These are phyloP conservation scores for Isatis tinctoria DNA, from an alignment of 345 rosid genomes.

Conservation along the genomic window DNA sequence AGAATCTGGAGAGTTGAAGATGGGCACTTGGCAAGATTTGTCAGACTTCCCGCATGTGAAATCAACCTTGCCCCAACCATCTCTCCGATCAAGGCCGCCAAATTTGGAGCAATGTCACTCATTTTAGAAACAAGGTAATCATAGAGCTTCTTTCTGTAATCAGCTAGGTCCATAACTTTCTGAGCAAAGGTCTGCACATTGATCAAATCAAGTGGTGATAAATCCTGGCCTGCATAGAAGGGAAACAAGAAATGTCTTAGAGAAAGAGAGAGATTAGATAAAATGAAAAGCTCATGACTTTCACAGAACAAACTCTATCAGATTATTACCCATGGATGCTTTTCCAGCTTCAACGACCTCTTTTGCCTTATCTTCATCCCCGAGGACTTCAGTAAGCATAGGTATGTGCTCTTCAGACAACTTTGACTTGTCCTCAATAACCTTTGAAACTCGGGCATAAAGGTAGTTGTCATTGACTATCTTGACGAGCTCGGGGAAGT, in stretches of 20 bases:
- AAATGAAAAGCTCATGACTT: not conserved
- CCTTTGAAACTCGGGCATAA: constrained; percentile 65
- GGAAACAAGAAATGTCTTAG: not conserved
- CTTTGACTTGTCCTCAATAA: constrained; percentile 69
- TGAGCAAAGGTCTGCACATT: constrained; percentile 81
- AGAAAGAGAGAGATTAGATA: not conserved
- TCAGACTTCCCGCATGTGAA: constrained; percentile 98
- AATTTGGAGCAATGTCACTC: constrained; percentile 93
- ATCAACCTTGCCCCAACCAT: constrained; percentile 91
- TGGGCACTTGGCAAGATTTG: constrained; percentile 95
- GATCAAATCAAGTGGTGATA: constrained; percentile 77
- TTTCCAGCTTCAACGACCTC: constrained; percentile 92
- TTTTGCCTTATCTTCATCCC: constrained; percentile 92
- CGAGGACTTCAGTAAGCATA: constrained; percentile 61
- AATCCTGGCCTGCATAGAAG: constrained; percentile 66
- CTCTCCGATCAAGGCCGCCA: constrained; percentile 90
- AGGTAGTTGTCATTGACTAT: constrained; percentile 92
- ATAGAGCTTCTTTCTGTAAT: constrained; percentile 80
- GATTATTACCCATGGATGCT: constrained; percentile 84
- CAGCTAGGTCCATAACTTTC: constrained; percentile 78
- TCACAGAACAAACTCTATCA: not conserved
- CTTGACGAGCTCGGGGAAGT: constrained; percentile 91
- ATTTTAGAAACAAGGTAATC: constrained; percentile 86
- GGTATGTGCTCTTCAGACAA: constrained; percentile 57
- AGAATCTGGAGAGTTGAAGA: constrained; percentile 98